Conservation (phyloP, 805 yeast genomes). For the Debaryomyces castellii region DNA sequence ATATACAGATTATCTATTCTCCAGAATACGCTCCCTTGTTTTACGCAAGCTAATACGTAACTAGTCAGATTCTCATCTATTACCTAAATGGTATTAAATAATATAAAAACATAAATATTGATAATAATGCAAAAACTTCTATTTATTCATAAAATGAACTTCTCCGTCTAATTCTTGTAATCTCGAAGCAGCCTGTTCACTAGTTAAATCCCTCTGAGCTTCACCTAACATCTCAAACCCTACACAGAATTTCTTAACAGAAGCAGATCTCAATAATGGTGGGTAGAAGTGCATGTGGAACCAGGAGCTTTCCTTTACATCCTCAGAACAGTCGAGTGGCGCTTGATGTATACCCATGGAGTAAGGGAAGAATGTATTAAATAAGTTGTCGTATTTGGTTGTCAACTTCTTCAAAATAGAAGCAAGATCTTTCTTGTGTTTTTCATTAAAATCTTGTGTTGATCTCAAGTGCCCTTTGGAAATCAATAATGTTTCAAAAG, state of each 20-base stretch:
- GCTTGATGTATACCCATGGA: constrained; percentile 84
- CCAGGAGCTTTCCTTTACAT: constrained; percentile 44
- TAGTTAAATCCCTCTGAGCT: constrained; percentile 68
- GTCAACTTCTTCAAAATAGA: constrained; percentile 52
- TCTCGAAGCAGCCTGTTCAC: constrained; percentile 64
- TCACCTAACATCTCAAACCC: constrained; percentile 71
- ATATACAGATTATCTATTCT: neutral
- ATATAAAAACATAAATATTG: neutral
- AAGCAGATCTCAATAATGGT: constrained; percentile 70
- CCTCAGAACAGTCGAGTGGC: constrained; percentile 47
- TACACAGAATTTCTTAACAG: constrained; percentile 72
- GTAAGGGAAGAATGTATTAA: constrained; percentile 70
- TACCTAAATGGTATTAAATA: no score
- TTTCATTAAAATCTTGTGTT: constrained; percentile 44
- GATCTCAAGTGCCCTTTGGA: constrained; percentile 56
- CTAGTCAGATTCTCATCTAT: neutral
- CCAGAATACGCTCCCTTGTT: neutral
- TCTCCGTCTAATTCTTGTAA: constrained; percentile 44
- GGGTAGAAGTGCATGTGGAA: constrained; percentile 81
- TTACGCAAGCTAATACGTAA: neutral
- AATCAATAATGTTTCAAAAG: constrained; percentile 67
- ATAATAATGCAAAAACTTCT: neutral
- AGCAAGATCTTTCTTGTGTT: constrained; percentile 57
- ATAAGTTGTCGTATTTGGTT: constrained; percentile 67
- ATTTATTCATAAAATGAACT: constrained; percentile 27